phyloP scores from a whole-genome alignment of 2,329 filamentous ascomycete species.

The Hypoxylon sp. region DNA sequence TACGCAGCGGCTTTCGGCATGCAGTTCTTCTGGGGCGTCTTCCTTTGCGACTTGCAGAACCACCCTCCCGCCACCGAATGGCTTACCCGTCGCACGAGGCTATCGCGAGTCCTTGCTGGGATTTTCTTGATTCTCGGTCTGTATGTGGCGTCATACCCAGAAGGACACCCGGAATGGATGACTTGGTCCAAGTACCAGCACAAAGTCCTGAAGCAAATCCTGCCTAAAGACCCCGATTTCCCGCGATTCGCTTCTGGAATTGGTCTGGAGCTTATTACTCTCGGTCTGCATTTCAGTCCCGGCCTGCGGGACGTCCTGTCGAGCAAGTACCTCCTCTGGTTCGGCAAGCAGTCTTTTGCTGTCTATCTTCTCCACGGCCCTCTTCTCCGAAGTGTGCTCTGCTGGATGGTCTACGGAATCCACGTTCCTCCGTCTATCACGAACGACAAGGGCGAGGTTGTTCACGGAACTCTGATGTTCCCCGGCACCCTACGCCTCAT shows the following conservation, averaged over 20 bases:
- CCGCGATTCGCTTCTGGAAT: slow-evolving; percentile 52
- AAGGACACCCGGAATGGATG: slow-evolving; percentile 60
- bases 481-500: slow-evolving; percentile 49
- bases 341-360: slow-evolving; percentile 70
- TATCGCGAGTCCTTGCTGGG: slow-evolving; percentile 54
- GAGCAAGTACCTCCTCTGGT: slow-evolving; percentile 64
- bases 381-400: slow-evolving; percentile 64
- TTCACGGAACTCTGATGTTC: slow-evolving; percentile 49
- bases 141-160: slow-evolving; percentile 67
- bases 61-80: slow-evolving; percentile 55
- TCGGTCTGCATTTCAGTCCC: slow-evolving; percentile 46
- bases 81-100: slow-evolving; percentile 54
- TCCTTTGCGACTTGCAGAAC: slow-evolving; percentile 67
- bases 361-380: slow-evolving; percentile 71
- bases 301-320: slow-evolving; percentile 60
- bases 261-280: slow-evolving; percentile 44
- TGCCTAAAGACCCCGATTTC: slow-evolving; percentile 56
- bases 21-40: slow-evolving; percentile 69
- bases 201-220: slow-evolving; percentile 53
- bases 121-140: slow-evolving; percentile 61
- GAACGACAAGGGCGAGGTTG: slow-evolving; percentile 48
- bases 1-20: slow-evolving; percentile 57
- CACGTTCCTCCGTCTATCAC: slow-evolving; percentile 47
- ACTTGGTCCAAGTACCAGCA: slow-evolving; percentile 61
- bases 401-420: slow-evolving; percentile 66